Evolutionary conservation across 306 rosid species (phyloP).

Genomic region (Sicyos edulis): DNA sequence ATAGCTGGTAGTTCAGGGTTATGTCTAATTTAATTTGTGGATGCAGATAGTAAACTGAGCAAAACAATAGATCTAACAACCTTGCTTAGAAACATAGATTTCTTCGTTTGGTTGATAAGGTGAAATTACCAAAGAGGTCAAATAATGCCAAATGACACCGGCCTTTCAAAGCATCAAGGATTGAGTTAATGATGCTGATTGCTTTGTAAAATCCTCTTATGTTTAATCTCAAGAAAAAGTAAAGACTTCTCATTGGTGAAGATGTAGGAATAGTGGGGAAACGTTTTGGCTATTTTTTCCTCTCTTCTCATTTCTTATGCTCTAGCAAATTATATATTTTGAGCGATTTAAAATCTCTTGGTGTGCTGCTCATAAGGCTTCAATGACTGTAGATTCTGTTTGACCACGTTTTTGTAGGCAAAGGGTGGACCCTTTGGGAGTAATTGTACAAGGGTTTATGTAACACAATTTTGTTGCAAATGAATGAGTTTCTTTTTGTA

Average conservation of each 20-base stretch:
- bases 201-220: not conserved
- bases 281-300: not conserved
- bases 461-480: not conserved
- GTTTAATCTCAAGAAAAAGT: not conserved
- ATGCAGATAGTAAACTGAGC: not conserved
- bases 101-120: too few species aligned
- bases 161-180: not conserved
- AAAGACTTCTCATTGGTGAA: not conserved
- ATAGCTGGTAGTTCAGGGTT: not conserved
- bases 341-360: not conserved
- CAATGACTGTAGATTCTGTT: not conserved
- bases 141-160: too few species aligned
- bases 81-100: too few species aligned
- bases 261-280: not conserved
- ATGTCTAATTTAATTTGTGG: not conserved
- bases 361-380: conserved; percentile 1
- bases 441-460: not conserved
- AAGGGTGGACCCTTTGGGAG: not conserved
- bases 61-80: too few species aligned
- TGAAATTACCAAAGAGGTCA: too few species aligned
- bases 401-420: not conserved
- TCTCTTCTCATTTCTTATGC: not conserved
- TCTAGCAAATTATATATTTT: not conserved
- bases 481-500: too few species aligned
- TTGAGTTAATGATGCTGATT: not conserved